Evolutionary conservation across 805 yeast species (phyloP), one percentile per base, ranked within the genome.

Genomic region (Tetrapisispora iriomotensis): DNA sequence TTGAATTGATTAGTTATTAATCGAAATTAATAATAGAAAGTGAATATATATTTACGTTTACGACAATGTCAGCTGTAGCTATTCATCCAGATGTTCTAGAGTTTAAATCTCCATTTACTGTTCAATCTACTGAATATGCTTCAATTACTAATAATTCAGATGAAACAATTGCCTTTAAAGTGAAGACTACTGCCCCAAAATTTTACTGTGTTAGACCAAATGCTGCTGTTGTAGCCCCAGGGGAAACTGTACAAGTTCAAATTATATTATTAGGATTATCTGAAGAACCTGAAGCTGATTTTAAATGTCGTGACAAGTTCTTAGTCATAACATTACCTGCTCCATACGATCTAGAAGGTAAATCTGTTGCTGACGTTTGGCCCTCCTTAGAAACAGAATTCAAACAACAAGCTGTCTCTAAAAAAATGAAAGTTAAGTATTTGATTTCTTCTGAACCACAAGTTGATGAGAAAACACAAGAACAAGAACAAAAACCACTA

Each of bases 111-210:
- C 86, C 94, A 32, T 78, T 85, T 59, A 74, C 82, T 48, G 71
- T 74, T 50, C 77, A 82, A 49, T 73, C 80, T 31, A 80, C 92
- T 14, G 81, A 79, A 57, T 59, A 53, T 40, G 63, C 64, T 45
- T 70, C 62, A 29, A 62, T 71, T 46, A 60, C 68, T 29, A 82
- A 82, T 60, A 79, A 77, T 51, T 67, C 80, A 29, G 61, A 74
- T 13, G 68, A 69, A 39, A 66, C 77, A 24, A 70, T 79, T 33
- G 96, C 95, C 23, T 92, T 86, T 72, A 92, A 92, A 68, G 96
- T 92, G 57, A 92, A 90, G 67, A 90, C 98, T 34, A 92, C 98
- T 6, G 96, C 97, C 8, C 98, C 98, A 45, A 88, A 85, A 62
- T 70, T 85, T 62, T 81, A 88, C 70, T 85, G 95, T 62, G 97